Evolutionary conservation across 129 eudicot species (phyloP).

Genomic region (Gnaphalium uliginosum): DNA sequence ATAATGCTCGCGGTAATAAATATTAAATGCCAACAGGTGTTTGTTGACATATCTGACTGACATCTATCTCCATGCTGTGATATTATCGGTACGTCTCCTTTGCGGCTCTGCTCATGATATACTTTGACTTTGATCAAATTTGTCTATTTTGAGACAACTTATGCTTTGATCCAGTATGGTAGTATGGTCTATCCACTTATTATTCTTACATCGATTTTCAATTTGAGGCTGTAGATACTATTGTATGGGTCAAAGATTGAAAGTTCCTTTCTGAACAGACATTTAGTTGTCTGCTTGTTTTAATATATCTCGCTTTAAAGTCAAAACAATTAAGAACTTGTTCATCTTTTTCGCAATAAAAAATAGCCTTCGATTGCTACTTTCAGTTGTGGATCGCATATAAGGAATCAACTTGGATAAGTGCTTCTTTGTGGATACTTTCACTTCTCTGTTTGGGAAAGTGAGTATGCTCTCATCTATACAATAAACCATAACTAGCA

Average conservation of each 20-base stretch:
- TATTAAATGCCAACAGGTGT: constrained; percentile 54
- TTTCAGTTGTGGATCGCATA: neutral
- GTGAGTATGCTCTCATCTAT: neutral
- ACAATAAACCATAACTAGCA: too few relatives aligned
- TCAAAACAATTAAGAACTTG: too few relatives aligned
- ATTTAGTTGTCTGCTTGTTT: too few relatives aligned
- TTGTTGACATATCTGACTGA: constrained; percentile 54
- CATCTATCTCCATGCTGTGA: constrained; percentile 50
- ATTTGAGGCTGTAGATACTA: too few relatives aligned
- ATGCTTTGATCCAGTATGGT: neutral
- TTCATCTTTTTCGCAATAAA: too few relatives aligned
- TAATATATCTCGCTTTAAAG: too few relatives aligned
- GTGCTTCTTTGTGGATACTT: neutral
- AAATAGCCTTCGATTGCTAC: neutral
- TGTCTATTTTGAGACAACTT: neutral
- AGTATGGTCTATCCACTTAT: neutral
- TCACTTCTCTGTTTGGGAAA: neutral
- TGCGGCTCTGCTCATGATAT: constrained; percentile 3
- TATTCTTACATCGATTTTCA: too few relatives aligned
- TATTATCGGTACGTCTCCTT: constrained; percentile 53
- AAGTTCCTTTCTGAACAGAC: too few relatives aligned
- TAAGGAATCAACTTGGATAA: neutral
- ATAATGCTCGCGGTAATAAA: neutral
- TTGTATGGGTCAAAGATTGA: too few relatives aligned
- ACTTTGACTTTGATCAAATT: neutral